A percentile compares a stretch with the other conserved stretches of the same genome.
These are phyloP conservation scores for Cryphonectria radicalis DNA, from an alignment of 2,329 filamentous ascomycete species.

Conservation along the genomic window DNA sequence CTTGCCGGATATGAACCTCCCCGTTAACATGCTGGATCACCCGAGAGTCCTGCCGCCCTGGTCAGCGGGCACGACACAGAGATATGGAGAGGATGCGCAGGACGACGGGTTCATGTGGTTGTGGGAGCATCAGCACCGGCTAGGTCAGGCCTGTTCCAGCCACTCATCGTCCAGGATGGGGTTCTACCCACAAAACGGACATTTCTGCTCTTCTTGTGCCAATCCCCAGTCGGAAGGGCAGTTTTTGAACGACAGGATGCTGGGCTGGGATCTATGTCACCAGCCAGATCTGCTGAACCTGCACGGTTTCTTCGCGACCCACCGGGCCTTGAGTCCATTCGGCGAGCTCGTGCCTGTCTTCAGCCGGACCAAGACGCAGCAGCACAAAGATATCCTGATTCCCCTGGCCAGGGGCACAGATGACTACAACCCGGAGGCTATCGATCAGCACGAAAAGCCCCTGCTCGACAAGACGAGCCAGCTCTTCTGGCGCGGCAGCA, in stretches of 20 bases:
- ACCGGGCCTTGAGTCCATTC: conserved; percentile 64
- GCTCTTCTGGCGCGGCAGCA: conserved; percentile 77
- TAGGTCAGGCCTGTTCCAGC: conserved; percentile 61
- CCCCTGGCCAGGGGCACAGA: conserved; percentile 54
- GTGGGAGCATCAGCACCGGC: conserved; percentile 32
- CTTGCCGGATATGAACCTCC: conserved; percentile 81
- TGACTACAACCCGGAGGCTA: conserved; percentile 50
- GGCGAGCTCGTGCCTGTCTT: conserved; percentile 74
- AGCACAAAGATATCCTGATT: conserved; percentile 78
- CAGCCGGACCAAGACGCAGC: conserved; percentile 71
- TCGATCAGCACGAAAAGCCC: conserved; percentile 43
- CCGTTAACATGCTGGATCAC: conserved; percentile 79
- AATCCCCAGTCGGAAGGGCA: conserved; percentile 68
- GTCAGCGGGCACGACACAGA: conserved; percentile 43
- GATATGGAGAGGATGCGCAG: conserved; percentile 2
- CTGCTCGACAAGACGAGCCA: conserved; percentile 67
- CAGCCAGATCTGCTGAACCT: conserved; percentile 77
- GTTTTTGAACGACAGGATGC: conserved; percentile 68
- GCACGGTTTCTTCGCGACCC: conserved; percentile 73
- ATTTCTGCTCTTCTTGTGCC: conserved; percentile 67
- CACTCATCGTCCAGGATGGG: conserved; percentile 62
- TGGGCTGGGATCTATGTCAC: conserved; percentile 70
- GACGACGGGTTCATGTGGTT: conserved; percentile 13
- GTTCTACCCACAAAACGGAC: conserved; percentile 65
- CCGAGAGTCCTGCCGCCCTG: conserved; percentile 74